Base-by-base conservation (phyloP, 2,329 filamentous ascomycete genomes). In the Cladosporium halotolerans region DNA sequence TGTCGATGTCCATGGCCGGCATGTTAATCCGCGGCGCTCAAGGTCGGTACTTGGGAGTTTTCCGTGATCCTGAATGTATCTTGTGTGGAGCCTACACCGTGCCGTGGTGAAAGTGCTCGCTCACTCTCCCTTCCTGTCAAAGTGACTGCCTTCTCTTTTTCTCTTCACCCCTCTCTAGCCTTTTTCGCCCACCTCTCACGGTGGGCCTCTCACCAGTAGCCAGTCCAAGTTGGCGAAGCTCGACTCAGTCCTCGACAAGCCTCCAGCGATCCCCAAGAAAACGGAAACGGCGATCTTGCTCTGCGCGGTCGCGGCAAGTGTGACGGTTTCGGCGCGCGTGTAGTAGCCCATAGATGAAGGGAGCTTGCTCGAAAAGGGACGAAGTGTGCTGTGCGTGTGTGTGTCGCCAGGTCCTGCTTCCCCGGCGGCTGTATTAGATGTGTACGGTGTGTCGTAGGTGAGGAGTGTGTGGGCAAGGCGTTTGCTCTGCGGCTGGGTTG, bases 131-230 rank as follows among this genome's bases (percentile, higher is more conserved):
- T n/a, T 40, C 5, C 36, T 9, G 10, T 36, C 34, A 36, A 36
- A n/a, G 34, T n/a, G 34, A n/a, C 34, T 36, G 34, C 34, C n/a
- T 36, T 5, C n/a, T 36, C 34, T 36, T 36, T 36, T 36, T 36
- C 34, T 36, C 34, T 36, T 9, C 34, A 4, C n/a, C 6, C 34
- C 34, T 36, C 36, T 39, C 36, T 39, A 8, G 11, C 36, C 36
- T 39, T 44, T 76, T 76, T 74, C 74, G 75, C 76, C 76, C 76
- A 75, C 75, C 74, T 59, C 65, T 78, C 73, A 78, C 72, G 74
- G 74, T 73, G 76, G 76, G 77, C 75, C 68, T 59, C 62, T 65
- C 65, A 69, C 73, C 63, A 71, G 68, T 76, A 76, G 68, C 72
- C 74, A 75, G 55, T 75, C 63, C 66, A 76, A 66, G 45, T 68